Evolutionary conservation across 2,329 filamentous ascomycete species (phyloP), one percentile per base, ranked within the genome.

Genomic region (Bipolaris gigantea): DNA sequence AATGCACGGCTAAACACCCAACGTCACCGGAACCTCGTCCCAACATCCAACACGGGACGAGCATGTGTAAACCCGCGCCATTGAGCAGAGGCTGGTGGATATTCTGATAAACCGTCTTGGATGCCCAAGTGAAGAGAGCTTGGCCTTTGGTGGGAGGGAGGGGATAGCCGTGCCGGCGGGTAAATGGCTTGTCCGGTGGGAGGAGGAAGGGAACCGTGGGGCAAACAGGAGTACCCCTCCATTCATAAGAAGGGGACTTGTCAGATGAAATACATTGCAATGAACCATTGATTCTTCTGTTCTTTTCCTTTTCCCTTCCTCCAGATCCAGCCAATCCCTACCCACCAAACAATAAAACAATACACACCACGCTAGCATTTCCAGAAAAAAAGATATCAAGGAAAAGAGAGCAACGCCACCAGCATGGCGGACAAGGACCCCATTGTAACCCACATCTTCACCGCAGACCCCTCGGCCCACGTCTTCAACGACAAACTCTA

Each of bases 381-480:
- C 5, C 3, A 16, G 5, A 16, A 19, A 21, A 25, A 15, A 40
- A 8, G 2, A n/a, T n/a, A n/a, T n/a, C 2, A 15, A 3, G 27
- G 1, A 41, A 25, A 21, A 40, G 15, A 5, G 25, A 9, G 15
- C 2, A 41, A 23, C 21, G 42, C 1, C 19, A 43, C 62, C 33
- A 30, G 5, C 40, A 74, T 73, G 71, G 63, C 72, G 45, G 72
- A 77, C 65, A 73, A 76, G 77, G 64, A 77, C 36, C 87, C 88
- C 41, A 81, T 92, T 57, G 87, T 92, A 66, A 86, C 81, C n/a
- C 82, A 89, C 74, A 78, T 90, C 68, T 92, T 88, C 80, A 92
- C 88, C 11, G 89, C 89, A 18, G 89, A 92, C 74, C 89, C 89
- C 15, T 91, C 88, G 6, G 89, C 89, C 11, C 89, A 92, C 74